phyloP scores from a whole-genome alignment of 2,329 filamentous ascomycete genomes.

The Aureobasidium vineae region DNA sequence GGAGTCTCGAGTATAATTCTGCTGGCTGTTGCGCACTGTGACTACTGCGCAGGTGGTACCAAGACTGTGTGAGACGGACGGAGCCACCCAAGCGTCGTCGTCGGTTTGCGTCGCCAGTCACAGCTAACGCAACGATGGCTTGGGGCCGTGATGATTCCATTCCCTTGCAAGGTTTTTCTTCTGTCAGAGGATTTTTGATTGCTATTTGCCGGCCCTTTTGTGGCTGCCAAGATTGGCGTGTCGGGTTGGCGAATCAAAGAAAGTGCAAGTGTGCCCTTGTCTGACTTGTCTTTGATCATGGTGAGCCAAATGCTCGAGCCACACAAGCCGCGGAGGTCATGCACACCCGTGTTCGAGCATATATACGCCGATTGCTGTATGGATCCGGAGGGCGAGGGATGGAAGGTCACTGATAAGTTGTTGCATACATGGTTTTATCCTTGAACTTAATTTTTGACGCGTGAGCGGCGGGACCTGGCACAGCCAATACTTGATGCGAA shows the following conservation, averaged over 20 bases:
- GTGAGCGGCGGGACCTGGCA: constrained; percentile 21
- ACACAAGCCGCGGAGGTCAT: constrained; percentile 26
- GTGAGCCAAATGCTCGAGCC: constrained; percentile 18
- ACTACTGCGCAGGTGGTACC: constrained; percentile 10
- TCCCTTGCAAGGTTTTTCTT: constrained; percentile 24
- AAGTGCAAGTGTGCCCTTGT: constrained; percentile 17
- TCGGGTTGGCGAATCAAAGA: constrained; percentile 19
- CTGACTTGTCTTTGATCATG: constrained; percentile 24
- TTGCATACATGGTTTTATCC: constrained; percentile 25
- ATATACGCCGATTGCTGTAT: constrained; percentile 15
- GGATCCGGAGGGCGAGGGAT: constrained; percentile 18
- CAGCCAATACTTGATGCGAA: constrained; percentile 18
- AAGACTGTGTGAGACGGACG: constrained; percentile 25
- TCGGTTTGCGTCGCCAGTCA: constrained; percentile 14
- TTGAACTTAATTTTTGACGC: constrained; percentile 23
- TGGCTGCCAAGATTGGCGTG: constrained; percentile 23
- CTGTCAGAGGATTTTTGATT: constrained; percentile 21
- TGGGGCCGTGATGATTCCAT: constrained; percentile 4
- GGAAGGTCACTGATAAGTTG: constrained; percentile 21
- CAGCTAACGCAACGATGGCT: constrained; percentile 25
- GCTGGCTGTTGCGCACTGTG: constrained; percentile 1
- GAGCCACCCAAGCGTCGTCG: constrained; percentile 26
- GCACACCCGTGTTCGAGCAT: constrained; percentile 24
- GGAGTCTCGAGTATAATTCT: constrained; percentile 20
- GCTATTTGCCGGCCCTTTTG: constrained; percentile 26